phyloP scores from a whole-genome alignment of 78 protist species.

The Dictyostelium capitatum region DNA sequence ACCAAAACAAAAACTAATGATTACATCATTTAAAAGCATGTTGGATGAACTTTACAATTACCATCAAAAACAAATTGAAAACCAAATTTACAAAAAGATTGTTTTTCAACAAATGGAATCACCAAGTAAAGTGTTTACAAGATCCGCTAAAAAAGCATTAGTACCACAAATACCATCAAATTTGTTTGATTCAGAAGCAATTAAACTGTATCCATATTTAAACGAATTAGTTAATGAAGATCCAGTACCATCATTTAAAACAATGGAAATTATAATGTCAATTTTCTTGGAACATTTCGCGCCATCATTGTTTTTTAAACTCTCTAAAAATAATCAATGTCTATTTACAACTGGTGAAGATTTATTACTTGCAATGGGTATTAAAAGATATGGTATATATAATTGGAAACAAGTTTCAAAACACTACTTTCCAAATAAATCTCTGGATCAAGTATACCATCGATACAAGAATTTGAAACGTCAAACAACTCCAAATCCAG shows the following conservation, averaged over 20 bases:
- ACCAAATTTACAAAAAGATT: background rate
- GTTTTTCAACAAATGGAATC: slow-evolving; percentile 52
- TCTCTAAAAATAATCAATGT: background rate
- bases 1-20: background rate
- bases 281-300: slow-evolving; percentile 20
- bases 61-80: slow-evolving; percentile 44
- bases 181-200: slow-evolving; percentile 16
- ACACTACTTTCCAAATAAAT: slow-evolving; percentile 35
- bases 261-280: slow-evolving; percentile 53
- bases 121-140: slow-evolving; percentile 53
- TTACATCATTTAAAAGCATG: slow-evolving; percentile 13
- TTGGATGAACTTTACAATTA: slow-evolving; percentile 38
- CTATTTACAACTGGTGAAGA: slow-evolving; percentile 67
- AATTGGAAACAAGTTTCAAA: slow-evolving; percentile 12
- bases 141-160: slow-evolving; percentile 28
- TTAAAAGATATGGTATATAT: slow-evolving; percentile 34
- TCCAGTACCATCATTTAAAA: slow-evolving; percentile 23
- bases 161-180: slow-evolving; percentile 13
- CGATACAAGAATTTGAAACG: slow-evolving; percentile 33
- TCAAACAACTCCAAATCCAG: background rate
- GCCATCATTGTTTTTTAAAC: background rate
- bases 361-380: slow-evolving; percentile 11
- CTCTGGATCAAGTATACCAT: slow-evolving; percentile 60
- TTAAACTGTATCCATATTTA: slow-evolving; percentile 44
- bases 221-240: slow-evolving; percentile 45